phyloP scores from a whole-genome alignment of 176 grass and related monocot species.

The Bolboschoenus planiculmis region DNA sequence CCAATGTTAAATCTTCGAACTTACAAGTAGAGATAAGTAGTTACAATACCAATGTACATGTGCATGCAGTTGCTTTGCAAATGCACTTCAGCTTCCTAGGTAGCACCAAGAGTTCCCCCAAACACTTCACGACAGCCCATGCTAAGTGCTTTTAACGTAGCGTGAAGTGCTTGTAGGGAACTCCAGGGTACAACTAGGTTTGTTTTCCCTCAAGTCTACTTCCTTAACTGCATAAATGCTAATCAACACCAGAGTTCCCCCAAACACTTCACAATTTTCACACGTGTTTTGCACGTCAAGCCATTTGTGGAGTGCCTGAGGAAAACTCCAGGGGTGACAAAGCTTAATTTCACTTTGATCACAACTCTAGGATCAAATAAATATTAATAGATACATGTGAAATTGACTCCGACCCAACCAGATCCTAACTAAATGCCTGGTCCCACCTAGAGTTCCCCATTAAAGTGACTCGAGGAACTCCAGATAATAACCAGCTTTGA shows the following conservation, averaged over 20 bases:
- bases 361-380: background rate
- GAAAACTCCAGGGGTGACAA: slow-evolving; percentile 25
- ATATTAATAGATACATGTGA: background rate
- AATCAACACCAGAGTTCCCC: slow-evolving; percentile 35
- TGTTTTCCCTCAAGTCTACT: background rate
- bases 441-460: slow-evolving; percentile 20
- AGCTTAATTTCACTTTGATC: slow-evolving; percentile 18
- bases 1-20: background rate
- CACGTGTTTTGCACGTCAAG: background rate
- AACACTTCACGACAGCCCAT: slow-evolving; percentile 41
- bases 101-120: slow-evolving; percentile 39
- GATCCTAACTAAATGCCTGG: background rate
- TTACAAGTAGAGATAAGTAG: background rate
- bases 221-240: slow-evolving; percentile 11
- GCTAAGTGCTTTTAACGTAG: background rate
- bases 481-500: slow-evolving; percentile 8
- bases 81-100: background rate
- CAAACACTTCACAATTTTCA: slow-evolving; percentile 43
- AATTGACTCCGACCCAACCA: background rate
- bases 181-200: slow-evolving; percentile 20
- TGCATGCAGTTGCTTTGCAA: background rate
- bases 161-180: slow-evolving; percentile 32
- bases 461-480: slow-evolving; percentile 15
- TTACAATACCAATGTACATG: background rate
- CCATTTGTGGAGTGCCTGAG: slow-evolving; percentile 32